These are phyloP conservation scores for Eutypella sp. DNA, from an alignment of 2,329 filamentous ascomycete species.

Conservation along the genomic window DNA sequence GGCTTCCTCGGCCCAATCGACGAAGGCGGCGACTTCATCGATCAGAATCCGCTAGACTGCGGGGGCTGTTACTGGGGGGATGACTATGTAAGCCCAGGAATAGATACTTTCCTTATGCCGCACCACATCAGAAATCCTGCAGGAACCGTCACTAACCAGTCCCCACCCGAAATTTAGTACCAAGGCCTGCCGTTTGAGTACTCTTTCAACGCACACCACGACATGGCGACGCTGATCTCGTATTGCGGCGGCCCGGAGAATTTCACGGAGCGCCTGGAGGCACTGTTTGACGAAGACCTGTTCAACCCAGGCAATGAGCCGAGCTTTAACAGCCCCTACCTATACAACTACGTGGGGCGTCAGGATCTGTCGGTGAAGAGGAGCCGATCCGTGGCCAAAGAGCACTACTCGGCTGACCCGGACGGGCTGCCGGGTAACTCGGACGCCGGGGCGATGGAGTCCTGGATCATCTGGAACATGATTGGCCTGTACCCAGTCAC, in stretches of 20 bases:
- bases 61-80: constrained; percentile 64
- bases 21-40: constrained; percentile 44
- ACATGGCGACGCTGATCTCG: constrained; percentile 50
- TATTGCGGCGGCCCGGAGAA: constrained; percentile 48
- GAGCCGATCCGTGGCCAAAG: constrained; percentile 53
- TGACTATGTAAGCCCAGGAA: constrained; percentile 30
- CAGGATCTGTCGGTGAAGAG: constrained; percentile 57
- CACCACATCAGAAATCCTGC: neutral
- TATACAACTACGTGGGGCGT: constrained; percentile 62
- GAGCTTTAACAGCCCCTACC: constrained; percentile 60
- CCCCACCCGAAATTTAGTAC: constrained; percentile 32
- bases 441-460: constrained; percentile 70
- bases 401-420: constrained; percentile 51
- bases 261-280: constrained; percentile 56
- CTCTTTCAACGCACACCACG: constrained; percentile 64
- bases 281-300: constrained; percentile 54
- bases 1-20: constrained; percentile 62
- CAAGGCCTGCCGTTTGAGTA: constrained; percentile 61
- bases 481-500: constrained; percentile 64
- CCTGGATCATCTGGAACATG: constrained; percentile 65
- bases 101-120: too few species aligned
- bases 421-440: constrained; percentile 63
- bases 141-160: neutral
- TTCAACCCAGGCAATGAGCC: constrained; percentile 67
- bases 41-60: constrained; percentile 54